These are phyloP conservation scores for Colletotrichum caudatum DNA, from an alignment of 2,329 filamentous ascomycete species.

Conservation along the genomic window DNA sequence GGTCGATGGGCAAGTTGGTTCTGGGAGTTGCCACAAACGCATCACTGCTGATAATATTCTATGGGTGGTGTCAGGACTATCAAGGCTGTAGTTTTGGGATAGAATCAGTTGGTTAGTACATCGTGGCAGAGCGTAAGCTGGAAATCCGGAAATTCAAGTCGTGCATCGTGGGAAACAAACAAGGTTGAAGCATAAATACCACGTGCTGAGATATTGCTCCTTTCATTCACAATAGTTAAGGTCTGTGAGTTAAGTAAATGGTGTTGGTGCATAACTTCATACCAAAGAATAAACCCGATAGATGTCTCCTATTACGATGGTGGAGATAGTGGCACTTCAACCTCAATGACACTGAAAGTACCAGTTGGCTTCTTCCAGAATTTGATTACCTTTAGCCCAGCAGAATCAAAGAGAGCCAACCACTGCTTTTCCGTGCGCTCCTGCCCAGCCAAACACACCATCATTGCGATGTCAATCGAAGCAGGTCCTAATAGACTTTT, in stretches of 20 bases:
- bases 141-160: background rate
- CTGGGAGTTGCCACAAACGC: no score
- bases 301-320: background rate
- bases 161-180: background rate
- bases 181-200: background rate
- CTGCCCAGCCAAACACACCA: conserved; percentile 8
- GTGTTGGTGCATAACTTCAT: background rate
- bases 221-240: no score
- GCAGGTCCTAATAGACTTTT: conserved; percentile 7
- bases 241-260: no score
- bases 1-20: no score
- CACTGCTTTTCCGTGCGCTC: conserved; percentile 32
- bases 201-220: fast-evolving
- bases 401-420: conserved; percentile 26
- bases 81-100: background rate
- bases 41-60: no score
- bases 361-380: conserved; percentile 32
- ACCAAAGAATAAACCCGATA: background rate
- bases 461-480: conserved; percentile 20
- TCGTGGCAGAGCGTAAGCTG: no score
- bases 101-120: background rate
- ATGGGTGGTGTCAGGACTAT: no score
- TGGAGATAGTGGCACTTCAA: conserved; percentile 2
- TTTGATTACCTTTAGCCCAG: conserved; percentile 19
- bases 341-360: conserved; percentile 18